Conservation (phyloP, 2,329 filamentous ascomycete species). For the Anisogramma anomala region DNA sequence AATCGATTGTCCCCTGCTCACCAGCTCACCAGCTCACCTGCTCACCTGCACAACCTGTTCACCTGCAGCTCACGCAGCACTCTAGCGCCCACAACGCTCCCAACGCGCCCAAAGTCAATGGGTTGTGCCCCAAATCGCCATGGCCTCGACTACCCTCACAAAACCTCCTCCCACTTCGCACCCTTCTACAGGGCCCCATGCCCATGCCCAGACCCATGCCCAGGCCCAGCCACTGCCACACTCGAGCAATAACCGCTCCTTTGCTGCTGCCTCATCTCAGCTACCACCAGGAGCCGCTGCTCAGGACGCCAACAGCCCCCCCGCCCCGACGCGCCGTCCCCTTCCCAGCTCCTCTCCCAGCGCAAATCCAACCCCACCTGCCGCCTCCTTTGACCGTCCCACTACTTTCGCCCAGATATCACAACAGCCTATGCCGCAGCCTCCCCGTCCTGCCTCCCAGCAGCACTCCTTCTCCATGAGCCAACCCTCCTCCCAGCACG, state of each 20-base stretch:
- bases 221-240: slow-evolving; percentile 14
- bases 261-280: slow-evolving; percentile 17
- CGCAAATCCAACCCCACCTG: background rate
- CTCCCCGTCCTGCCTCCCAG: slow-evolving; percentile 34
- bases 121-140: slow-evolving; percentile 13
- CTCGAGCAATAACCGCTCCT: slow-evolving; percentile 14
- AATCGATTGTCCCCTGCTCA: slow-evolving; percentile 9
- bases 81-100: too few relatives aligned
- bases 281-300: background rate
- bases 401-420: slow-evolving; percentile 16
- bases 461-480: slow-evolving; percentile 48
- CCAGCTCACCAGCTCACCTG: too few relatives aligned
- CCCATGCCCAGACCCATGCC: too few relatives aligned
- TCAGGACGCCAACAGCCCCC: background rate
- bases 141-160: slow-evolving; percentile 29
- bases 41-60: background rate
- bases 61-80: background rate
- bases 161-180: slow-evolving; percentile 17
- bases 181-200: slow-evolving; percentile 11
- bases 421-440: slow-evolving; percentile 17
- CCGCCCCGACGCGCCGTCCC: background rate
- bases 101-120: slow-evolving; percentile 9
- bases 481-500: slow-evolving; percentile 37
- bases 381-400: slow-evolving; percentile 14
- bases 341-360: slow-evolving; percentile 3